These are phyloP conservation scores for Serendipita sp. DNA, from an alignment of 768 basidiomycete species.

Conservation along the genomic window DNA sequence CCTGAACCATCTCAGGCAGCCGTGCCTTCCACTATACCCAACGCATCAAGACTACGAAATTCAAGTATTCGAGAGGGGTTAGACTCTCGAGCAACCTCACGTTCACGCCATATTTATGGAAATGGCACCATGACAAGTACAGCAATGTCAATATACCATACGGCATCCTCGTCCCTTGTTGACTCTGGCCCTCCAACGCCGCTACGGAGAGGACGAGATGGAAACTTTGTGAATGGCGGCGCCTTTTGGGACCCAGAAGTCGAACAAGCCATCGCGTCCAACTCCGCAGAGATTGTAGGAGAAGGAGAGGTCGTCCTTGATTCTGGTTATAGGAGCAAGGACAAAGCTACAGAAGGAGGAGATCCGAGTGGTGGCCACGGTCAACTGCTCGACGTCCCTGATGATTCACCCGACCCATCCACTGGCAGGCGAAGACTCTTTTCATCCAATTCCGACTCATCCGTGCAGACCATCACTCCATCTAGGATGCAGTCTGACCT, in stretches of 20 bases:
- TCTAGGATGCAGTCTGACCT: neutral
- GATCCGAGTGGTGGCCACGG: neutral
- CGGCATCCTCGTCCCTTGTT: slow-evolving; percentile 62
- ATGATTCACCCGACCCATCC: neutral
- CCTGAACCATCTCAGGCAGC: neutral
- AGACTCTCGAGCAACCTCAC: slow-evolving; percentile 31
- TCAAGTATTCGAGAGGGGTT: neutral
- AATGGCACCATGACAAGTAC: slow-evolving; percentile 40
- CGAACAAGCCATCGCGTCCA: slow-evolving; percentile 30
- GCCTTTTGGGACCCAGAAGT: slow-evolving; percentile 6
- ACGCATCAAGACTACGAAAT: neutral
- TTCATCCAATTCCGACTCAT: neutral
- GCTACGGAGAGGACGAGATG: neutral
- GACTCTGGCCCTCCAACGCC: slow-evolving; percentile 20
- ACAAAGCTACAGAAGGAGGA: neutral
- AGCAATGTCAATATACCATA: slow-evolving; percentile 55
- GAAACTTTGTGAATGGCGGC: neutral
- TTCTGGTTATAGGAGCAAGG: neutral
- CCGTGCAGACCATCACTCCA: neutral
- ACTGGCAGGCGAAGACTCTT: neutral
- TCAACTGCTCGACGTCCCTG: neutral
- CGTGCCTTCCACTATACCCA: slow-evolving; percentile 4
- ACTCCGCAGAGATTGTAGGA: slow-evolving; percentile 13
- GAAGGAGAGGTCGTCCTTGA: neutral
- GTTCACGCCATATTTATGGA: slow-evolving; percentile 20